Conservation (phyloP, 1,284 basidiomycete species). For the Thecaphora frezii region DNA sequence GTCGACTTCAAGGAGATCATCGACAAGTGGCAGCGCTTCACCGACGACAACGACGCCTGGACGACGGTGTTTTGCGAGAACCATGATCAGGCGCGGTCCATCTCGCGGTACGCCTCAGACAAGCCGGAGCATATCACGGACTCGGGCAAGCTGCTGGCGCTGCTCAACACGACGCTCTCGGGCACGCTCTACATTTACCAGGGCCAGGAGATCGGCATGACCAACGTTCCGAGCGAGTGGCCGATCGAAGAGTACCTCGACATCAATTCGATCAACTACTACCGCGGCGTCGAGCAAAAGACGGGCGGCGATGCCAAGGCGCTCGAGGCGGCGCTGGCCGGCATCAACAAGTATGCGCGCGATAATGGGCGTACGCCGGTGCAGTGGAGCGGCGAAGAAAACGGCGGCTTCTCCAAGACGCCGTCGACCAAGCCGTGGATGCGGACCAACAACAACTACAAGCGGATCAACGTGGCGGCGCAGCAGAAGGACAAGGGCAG, state of each 20-base stretch:
- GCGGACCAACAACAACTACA: constrained; percentile 72
- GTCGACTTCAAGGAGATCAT: constrained; percentile 67
- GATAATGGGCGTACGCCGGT: constrained; percentile 73
- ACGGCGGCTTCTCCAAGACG: constrained; percentile 71
- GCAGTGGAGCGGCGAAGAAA: constrained; percentile 67
- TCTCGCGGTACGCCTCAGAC: constrained; percentile 70
- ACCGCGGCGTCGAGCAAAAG: constrained; percentile 16
- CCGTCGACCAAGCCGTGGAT: constrained; percentile 68
- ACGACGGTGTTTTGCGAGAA: constrained; percentile 64
- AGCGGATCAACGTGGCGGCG: constrained; percentile 66
- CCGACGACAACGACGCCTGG: constrained; percentile 38
- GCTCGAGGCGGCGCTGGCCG: constrained; percentile 60
- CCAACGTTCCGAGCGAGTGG: constrained; percentile 71
- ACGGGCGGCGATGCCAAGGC: constrained; percentile 47
- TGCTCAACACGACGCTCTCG: constrained; percentile 67
- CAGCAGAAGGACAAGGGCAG: constrained; percentile 65
- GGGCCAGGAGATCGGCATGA: constrained; percentile 67
- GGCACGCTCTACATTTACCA: constrained; percentile 75
- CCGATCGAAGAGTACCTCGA: constrained; percentile 65
- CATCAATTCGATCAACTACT: constrained; percentile 44
- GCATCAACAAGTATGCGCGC: constrained; percentile 68
- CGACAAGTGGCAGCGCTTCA: constrained; percentile 65
- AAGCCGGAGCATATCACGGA: constrained; percentile 64
- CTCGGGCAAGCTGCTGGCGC: constrained; percentile 69
- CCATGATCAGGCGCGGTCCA: constrained; percentile 68